These are phyloP conservation scores for Aspergillus tamarii DNA, from an alignment of 2,329 filamentous ascomycete genomes.

Conservation along the genomic window DNA sequence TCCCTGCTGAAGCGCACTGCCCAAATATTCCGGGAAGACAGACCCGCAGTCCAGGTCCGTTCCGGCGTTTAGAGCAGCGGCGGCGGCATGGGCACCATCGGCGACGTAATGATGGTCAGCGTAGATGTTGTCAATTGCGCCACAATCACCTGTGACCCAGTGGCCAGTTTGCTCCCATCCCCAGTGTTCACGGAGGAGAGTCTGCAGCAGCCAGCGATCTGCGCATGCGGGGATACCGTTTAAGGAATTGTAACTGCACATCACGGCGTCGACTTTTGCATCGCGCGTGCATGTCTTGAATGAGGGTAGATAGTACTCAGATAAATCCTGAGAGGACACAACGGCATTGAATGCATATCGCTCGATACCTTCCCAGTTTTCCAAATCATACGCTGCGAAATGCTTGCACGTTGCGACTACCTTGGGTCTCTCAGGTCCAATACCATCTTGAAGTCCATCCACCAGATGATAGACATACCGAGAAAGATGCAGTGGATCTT, in stretches of 20 bases:
- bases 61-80: slow-evolving; percentile 50
- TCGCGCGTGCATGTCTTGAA: slow-evolving; percentile 67
- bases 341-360: slow-evolving; percentile 9
- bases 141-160: slow-evolving; percentile 66
- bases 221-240: slow-evolving; percentile 68
- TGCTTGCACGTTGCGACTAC: slow-evolving; percentile 62
- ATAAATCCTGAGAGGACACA: slow-evolving; percentile 57
- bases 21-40: too few species aligned
- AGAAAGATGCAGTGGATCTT: slow-evolving; percentile 27
- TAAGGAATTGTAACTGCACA: slow-evolving; percentile 64
- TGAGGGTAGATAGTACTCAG: slow-evolving; percentile 66
- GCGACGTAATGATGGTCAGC: slow-evolving; percentile 51
- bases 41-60: too few species aligned
- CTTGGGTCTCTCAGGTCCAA: slow-evolving; percentile 32
- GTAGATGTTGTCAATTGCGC: slow-evolving; percentile 61
- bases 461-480: slow-evolving; percentile 20
- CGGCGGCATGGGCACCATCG: slow-evolving; percentile 47
- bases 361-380: slow-evolving; percentile 52
- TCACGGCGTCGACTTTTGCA: slow-evolving; percentile 58
- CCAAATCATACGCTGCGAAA: slow-evolving; percentile 59
- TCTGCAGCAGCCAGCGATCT: slow-evolving; percentile 60
- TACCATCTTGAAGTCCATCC: slow-evolving; percentile 51
- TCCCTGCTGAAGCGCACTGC: too few species aligned
- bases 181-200: slow-evolving; percentile 65
- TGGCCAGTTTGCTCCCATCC: slow-evolving; percentile 57